A percentile compares a stretch with the other conserved stretches of the same genome.
Conservation (phyloP, 352 stramenopile genomes). For the Nannochloropsis limnetica region DNA sequence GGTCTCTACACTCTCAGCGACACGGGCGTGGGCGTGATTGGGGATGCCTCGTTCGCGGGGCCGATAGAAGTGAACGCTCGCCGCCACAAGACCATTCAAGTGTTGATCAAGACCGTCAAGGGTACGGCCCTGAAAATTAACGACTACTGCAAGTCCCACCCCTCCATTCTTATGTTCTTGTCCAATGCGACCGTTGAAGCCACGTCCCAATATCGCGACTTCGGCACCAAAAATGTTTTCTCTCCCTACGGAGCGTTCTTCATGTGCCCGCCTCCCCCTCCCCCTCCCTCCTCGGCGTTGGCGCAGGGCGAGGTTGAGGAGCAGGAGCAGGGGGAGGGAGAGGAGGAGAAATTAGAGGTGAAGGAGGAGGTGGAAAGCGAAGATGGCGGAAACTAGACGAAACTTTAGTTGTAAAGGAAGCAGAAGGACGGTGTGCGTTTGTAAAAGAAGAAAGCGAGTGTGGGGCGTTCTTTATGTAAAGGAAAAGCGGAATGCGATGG, state of each 20-base stretch:
- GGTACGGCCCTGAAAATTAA: not conserved
- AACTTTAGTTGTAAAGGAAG: no score
- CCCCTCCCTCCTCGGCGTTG: not conserved
- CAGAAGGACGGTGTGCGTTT: not conserved
- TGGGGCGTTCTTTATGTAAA: not conserved
- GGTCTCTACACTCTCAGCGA: not conserved
- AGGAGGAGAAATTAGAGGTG: not conserved
- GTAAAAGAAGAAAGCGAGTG: not conserved
- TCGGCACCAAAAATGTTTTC: not conserved
- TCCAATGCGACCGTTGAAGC: slow-evolving; percentile 29
- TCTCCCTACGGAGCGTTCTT: slow-evolving; percentile 11
- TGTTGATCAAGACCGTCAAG: not conserved
- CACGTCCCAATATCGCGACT: not conserved
- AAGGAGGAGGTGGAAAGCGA: not conserved
- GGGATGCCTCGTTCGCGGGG: not conserved
- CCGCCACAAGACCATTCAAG: not conserved
- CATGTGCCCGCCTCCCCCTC: slow-evolving; percentile 20
- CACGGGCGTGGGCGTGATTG: slow-evolving; percentile 30
- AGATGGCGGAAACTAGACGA: not conserved
- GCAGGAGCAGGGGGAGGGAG: not conserved
- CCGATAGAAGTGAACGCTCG: slow-evolving; percentile 15
- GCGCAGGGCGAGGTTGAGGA: not conserved
- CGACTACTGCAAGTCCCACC: slow-evolving; percentile 32
- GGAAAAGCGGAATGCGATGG: no score
- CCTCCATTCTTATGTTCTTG: slow-evolving; percentile 23